phyloP scores from a whole-genome alignment of 2,329 filamentous ascomycete species.

The Fusarium sp. region DNA sequence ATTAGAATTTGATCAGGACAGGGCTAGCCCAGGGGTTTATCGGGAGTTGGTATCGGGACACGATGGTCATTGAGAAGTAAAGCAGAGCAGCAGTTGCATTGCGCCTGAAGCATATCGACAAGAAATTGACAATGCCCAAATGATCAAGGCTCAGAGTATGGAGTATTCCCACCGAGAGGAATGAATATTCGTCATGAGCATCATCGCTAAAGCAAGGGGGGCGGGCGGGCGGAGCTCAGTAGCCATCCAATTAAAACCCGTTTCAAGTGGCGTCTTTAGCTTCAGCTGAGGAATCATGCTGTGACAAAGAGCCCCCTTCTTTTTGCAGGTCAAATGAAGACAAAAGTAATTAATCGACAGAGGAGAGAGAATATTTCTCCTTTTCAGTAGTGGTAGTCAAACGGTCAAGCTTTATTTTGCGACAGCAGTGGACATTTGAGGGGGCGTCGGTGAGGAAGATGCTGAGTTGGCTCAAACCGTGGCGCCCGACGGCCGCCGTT shows the following conservation, averaged over 20 bases:
- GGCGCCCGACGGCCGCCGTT: conserved; percentile 5
- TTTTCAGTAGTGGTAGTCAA: neutral
- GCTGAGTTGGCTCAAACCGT: neutral
- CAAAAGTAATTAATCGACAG: neutral
- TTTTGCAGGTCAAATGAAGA: neutral
- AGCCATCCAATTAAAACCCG: conserved; percentile 20
- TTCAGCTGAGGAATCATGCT: neutral
- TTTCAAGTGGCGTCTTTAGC: conserved; percentile 25
- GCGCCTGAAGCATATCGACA: accelerated
- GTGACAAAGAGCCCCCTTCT: neutral
- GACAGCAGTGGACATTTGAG: neutral
- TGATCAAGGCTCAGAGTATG: neutral
- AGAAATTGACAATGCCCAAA: neutral
- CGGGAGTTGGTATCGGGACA: neutral
- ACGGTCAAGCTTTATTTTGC: accelerated
- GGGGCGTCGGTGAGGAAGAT: neutral
- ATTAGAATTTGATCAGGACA: neutral
- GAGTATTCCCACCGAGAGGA: neutral
- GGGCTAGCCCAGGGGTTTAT: neutral
- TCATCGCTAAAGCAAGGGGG: neutral
- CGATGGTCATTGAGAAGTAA: neutral
- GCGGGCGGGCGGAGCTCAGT: neutral
- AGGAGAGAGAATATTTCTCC: neutral
- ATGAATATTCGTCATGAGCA: neutral
- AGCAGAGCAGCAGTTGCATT: neutral